Evolutionary conservation across 345 rosid genomes (phyloP).

Genomic region (Nasturtium officinale): DNA sequence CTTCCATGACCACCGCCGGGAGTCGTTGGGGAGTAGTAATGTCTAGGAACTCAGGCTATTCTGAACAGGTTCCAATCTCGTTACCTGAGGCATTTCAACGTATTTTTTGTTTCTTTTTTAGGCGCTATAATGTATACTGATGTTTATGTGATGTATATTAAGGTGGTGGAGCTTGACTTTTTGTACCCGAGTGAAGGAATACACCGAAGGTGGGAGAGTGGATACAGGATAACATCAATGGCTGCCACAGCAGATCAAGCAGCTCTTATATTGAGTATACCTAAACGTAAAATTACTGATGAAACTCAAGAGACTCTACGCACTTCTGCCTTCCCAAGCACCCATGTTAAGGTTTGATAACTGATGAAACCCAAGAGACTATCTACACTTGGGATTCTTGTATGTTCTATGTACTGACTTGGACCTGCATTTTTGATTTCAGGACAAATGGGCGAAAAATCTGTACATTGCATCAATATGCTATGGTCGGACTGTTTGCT

Average conservation of each 20-base stretch:
- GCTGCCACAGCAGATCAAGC: slow-evolving; percentile 95
- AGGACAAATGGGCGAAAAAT: slow-evolving; percentile 94
- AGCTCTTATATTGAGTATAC: slow-evolving; percentile 84
- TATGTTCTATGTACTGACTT: slow-evolving; percentile 22
- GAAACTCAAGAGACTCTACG: slow-evolving; percentile 97
- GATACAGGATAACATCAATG: slow-evolving; percentile 90
- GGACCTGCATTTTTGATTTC: slow-evolving; percentile 33
- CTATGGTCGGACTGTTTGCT: slow-evolving; percentile 87
- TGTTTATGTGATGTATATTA: slow-evolving; percentile 23
- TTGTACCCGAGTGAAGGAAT: slow-evolving; percentile 95
- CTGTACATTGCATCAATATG: slow-evolving; percentile 85
- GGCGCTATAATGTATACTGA: slow-evolving; percentile 10
- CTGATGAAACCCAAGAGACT: no score
- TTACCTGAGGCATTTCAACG: slow-evolving; percentile 11
- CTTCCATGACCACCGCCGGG: slow-evolving; percentile 95
- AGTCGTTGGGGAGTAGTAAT: slow-evolving; percentile 95
- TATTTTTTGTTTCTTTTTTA: not conserved
- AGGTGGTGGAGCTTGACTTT: slow-evolving; percentile 98
- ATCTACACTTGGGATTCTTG: not conserved
- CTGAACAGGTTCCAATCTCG: slow-evolving; percentile 70
- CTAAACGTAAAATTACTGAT: slow-evolving; percentile 79
- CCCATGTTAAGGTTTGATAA: slow-evolving; percentile 80
- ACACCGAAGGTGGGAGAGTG: slow-evolving; percentile 88
- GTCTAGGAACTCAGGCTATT: slow-evolving; percentile 89
- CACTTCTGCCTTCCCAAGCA: slow-evolving; percentile 94